Conservation (phyloP, 1,139 yeast species). For the Hyphopichia burtonii region DNA sequence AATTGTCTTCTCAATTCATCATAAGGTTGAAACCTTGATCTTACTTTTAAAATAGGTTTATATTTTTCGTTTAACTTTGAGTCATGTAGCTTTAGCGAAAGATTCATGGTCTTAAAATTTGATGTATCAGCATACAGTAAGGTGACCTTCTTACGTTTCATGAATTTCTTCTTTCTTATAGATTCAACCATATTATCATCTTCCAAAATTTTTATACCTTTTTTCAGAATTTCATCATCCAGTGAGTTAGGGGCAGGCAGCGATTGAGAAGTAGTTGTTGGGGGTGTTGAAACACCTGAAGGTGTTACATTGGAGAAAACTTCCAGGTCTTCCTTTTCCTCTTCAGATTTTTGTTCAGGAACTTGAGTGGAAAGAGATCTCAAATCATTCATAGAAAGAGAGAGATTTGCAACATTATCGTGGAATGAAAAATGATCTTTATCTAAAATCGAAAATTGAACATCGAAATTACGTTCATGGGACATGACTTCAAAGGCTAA, state of each 20-base stretch:
- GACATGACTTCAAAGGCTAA: slow-evolving; percentile 74
- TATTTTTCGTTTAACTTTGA: slow-evolving; percentile 36
- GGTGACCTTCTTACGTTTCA: slow-evolving; percentile 26
- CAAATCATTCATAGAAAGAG: slow-evolving; percentile 52
- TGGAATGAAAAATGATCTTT: slow-evolving; percentile 81
- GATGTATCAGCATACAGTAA: slow-evolving; percentile 39
- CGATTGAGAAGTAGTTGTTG: neutral
- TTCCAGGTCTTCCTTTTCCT: neutral
- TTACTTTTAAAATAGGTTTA: slow-evolving; percentile 55
- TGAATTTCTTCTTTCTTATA: slow-evolving; percentile 26
- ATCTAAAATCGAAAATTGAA: slow-evolving; percentile 75
- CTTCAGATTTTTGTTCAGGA: neutral
- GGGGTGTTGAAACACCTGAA: neutral
- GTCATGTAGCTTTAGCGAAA: slow-evolving; percentile 34
- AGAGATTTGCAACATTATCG: slow-evolving; percentile 72
- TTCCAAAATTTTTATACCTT: slow-evolving; percentile 23
- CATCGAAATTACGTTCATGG: slow-evolving; percentile 61
- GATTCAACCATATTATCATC: slow-evolving; percentile 32
- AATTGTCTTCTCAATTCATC: slow-evolving; percentile 61
- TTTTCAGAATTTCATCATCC: slow-evolving; percentile 2
- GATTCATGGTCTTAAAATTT: slow-evolving; percentile 41
- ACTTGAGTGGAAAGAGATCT: slow-evolving; percentile 27
- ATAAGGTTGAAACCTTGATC: slow-evolving; percentile 71
- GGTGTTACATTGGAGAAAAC: neutral
- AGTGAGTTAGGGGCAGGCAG: neutral